Evolutionary conservation across 1,284 basidiomycete species (phyloP).

Genomic region (Boletellus deceptivus): DNA sequence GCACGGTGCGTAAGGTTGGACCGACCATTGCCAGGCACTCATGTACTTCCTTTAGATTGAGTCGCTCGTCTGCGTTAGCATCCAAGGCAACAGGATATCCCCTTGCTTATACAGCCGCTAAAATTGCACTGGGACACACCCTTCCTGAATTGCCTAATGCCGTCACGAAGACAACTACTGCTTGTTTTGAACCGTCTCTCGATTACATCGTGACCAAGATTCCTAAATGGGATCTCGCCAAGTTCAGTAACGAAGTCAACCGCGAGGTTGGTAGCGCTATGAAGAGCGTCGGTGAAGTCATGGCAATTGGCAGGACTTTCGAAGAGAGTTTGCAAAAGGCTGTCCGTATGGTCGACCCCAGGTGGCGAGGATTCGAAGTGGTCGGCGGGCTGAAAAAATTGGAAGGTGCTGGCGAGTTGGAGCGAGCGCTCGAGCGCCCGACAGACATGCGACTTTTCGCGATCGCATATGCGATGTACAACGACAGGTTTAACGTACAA

Average conservation of each 20-base stretch:
- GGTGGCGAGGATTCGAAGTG: conserved; percentile 81
- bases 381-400: conserved; percentile 42
- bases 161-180: conserved; percentile 98
- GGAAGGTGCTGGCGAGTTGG: conserved; percentile 78
- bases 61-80: conserved; percentile 83
- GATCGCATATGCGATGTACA: conserved; percentile 96
- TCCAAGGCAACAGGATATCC: conserved; percentile 99
- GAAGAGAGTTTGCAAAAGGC: conserved; percentile 99
- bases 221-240: conserved; percentile 99
- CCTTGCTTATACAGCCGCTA: conserved; percentile 98
- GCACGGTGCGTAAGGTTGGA: conserved; percentile 61
- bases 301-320: conserved; percentile 99
- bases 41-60: conserved; percentile 38
- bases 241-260: conserved; percentile 93
- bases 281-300: conserved; percentile 99
- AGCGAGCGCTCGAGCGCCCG: conserved; percentile 71
- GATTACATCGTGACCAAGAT: conserved; percentile 99
- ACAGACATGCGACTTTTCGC: conserved; percentile 96
- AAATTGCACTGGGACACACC: conserved; percentile 98
- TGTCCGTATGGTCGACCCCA: conserved; percentile 94
- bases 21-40: neutral
- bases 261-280: conserved; percentile 95
- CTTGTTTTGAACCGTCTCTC: conserved; percentile 98
- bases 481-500: conserved; percentile 89
- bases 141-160: conserved; percentile 98